A percentile compares a stretch with the other conserved stretches of the same genome.
phyloP scores from a whole-genome alignment of 805 yeast species.

The Ogataea pilisensis region DNA sequence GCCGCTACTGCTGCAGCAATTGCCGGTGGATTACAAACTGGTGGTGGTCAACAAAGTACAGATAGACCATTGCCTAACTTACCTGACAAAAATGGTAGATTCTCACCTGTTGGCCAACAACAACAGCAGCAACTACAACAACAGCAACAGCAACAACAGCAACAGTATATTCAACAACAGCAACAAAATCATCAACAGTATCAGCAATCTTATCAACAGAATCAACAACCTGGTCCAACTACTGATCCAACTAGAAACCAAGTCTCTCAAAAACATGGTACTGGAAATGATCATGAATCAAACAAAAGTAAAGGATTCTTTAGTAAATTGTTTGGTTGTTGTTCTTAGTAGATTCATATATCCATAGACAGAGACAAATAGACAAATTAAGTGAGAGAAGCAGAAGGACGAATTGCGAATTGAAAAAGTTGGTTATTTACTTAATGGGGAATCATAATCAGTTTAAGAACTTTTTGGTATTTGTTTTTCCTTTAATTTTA shows the following conservation, averaged over 20 bases:
- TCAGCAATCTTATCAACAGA: constrained; percentile 16
- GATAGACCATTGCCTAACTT: constrained; percentile 34
- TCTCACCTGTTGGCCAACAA: constrained; percentile 16
- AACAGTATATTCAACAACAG: constrained; percentile 16
- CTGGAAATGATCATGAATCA: constrained; percentile 17
- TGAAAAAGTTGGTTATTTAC: no score
- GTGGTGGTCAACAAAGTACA: constrained; percentile 18
- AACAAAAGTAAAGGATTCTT: constrained; percentile 24
- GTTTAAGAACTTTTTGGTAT: no score
- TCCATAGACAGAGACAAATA: no score
- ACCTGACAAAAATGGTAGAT: constrained; percentile 26
- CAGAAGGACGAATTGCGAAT: no score
- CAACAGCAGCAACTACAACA: constrained; percentile 4
- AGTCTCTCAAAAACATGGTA: constrained; percentile 6
- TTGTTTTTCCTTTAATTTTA: no score
- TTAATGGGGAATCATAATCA: no score
- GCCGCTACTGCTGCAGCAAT: constrained; percentile 13
- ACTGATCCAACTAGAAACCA: constrained; percentile 15
- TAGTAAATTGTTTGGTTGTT: constrained; percentile 21
- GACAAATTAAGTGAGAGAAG: no score
- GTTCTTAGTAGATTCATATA: no score
- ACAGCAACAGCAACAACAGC: constrained; percentile 14
- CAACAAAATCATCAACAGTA: constrained; percentile 13
- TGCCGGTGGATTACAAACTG: constrained; percentile 15
- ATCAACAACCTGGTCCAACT: constrained; percentile 22